Evolutionary conservation across 2,329 filamentous ascomycete species (phyloP).

Genomic region (Plectosphaerella cucumerina): DNA sequence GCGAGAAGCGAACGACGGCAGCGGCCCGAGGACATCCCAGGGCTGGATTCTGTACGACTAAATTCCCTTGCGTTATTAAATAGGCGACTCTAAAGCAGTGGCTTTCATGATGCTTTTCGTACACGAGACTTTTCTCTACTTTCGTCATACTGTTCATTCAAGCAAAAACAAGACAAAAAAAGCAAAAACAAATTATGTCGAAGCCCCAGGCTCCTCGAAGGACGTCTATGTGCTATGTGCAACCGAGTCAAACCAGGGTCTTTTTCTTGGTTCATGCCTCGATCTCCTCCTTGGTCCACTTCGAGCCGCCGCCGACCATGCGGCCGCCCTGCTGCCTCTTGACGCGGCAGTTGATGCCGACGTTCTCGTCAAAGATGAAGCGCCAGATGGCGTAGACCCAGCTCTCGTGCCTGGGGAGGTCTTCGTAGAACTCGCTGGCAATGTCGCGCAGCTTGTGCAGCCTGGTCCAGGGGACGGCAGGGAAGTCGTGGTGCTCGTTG

Average conservation of each 20-base stretch:
- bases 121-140: neutral
- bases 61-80: neutral
- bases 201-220: too few relatives aligned
- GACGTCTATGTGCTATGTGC: too few relatives aligned
- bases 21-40: too few relatives aligned
- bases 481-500: conserved; percentile 99
- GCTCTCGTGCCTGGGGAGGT: conserved; percentile 80
- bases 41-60: neutral
- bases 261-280: conserved; percentile 44
- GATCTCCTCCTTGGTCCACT: conserved; percentile 67
- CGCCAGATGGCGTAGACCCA: conserved; percentile 95
- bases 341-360: conserved; percentile 87
- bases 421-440: conserved; percentile 87
- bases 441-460: conserved; percentile 73
- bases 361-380: conserved; percentile 85
- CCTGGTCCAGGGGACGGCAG: conserved; percentile 90
- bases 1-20: too few relatives aligned
- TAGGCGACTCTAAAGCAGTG: neutral
- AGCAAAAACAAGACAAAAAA: neutral
- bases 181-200: too few relatives aligned
- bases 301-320: conserved; percentile 46
- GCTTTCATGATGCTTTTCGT: neutral
- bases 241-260: neutral
- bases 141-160: conserved; percentile 1
- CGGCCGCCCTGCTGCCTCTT: conserved; percentile 80